phyloP scores from a whole-genome alignment of 495 filamentous ascomycete species.

The Tuber melanosporum region DNA sequence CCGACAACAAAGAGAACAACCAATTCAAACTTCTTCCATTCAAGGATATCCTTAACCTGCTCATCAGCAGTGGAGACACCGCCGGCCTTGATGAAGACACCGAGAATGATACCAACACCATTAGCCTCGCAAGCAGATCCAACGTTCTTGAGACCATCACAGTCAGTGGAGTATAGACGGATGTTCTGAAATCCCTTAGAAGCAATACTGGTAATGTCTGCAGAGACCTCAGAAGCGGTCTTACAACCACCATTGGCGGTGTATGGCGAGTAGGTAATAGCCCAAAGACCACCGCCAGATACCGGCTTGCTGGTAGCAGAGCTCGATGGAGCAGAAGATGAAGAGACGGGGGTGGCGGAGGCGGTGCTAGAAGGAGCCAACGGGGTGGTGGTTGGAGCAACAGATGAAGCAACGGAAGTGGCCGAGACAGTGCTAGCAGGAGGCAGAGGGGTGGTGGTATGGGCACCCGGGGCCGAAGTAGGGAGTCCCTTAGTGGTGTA shows the following conservation, averaged over 20 bases:
- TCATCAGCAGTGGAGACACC: slow-evolving; percentile 53
- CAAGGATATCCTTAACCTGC: slow-evolving; percentile 65
- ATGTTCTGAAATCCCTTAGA: slow-evolving; percentile 68
- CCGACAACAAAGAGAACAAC: slow-evolving; percentile 77
- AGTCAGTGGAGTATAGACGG: slow-evolving; percentile 91
- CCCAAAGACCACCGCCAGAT: slow-evolving; percentile 55
- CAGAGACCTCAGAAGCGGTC: slow-evolving; percentile 52
- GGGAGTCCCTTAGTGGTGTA: slow-evolving; percentile 48
- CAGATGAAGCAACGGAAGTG: not conserved
- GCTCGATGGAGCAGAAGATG: slow-evolving; percentile 11
- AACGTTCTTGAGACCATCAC: slow-evolving; percentile 67
- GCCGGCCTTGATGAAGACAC: slow-evolving; percentile 67
- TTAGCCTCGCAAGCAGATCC: slow-evolving; percentile 56
- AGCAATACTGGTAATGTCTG: slow-evolving; percentile 64
- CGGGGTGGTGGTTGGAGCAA: slow-evolving; percentile 17
- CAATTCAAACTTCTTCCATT: slow-evolving; percentile 67
- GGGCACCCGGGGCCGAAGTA: slow-evolving; percentile 25
- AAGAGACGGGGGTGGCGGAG: slow-evolving; percentile 25
- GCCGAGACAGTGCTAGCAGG: slow-evolving; percentile 14
- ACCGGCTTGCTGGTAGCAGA: slow-evolving; percentile 12
- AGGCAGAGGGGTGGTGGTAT: slow-evolving; percentile 15
- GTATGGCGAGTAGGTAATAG: slow-evolving; percentile 91
- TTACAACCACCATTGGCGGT: slow-evolving; percentile 57
- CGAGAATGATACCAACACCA: slow-evolving; percentile 72
- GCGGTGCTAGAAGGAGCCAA: slow-evolving; percentile 17